phyloP scores from a whole-genome alignment of 345 rosid genomes.

The Gossypium longicalyx region DNA sequence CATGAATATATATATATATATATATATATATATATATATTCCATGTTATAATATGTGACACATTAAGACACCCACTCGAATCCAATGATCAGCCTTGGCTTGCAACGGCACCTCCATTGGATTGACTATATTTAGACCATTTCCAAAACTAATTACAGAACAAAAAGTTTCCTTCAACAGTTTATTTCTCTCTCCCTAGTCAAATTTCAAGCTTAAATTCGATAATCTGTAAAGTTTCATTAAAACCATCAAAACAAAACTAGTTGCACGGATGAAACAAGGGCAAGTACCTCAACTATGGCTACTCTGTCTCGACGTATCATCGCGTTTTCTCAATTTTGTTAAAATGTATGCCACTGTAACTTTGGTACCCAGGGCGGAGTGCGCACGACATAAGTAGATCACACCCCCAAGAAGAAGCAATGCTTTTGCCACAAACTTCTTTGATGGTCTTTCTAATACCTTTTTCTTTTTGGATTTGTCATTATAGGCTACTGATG shows the following conservation, averaged over 20 bases:
- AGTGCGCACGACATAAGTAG: constrained; percentile 72
- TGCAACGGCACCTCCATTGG: background rate
- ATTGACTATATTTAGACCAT: background rate
- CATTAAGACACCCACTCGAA: background rate
- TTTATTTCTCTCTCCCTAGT: background rate
- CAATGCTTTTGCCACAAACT: constrained; percentile 53
- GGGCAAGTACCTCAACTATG: constrained; percentile 19
- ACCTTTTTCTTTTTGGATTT: constrained; percentile 37
- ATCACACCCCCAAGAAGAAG: constrained; percentile 72
- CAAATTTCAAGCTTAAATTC: background rate
- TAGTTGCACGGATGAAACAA: background rate
- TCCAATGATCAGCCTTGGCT: background rate
- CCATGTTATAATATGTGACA: background rate
- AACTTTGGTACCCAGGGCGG: constrained; percentile 75
- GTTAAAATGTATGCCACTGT: constrained; percentile 75
- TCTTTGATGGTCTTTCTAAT: constrained; percentile 57
- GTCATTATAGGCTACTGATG: constrained; percentile 7
- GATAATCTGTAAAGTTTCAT: background rate
- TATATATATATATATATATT: background rate
- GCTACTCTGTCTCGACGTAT: constrained; percentile 23
- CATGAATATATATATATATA: background rate
- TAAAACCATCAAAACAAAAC: background rate
- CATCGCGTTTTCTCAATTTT: constrained; percentile 56
- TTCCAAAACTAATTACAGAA: constrained; percentile 2
- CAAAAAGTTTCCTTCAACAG: background rate